Evolutionary conservation across 352 stramenopile species (phyloP), one percentile per base, ranked within the genome.

Genomic region (Pilasporangium apinafurcum): DNA sequence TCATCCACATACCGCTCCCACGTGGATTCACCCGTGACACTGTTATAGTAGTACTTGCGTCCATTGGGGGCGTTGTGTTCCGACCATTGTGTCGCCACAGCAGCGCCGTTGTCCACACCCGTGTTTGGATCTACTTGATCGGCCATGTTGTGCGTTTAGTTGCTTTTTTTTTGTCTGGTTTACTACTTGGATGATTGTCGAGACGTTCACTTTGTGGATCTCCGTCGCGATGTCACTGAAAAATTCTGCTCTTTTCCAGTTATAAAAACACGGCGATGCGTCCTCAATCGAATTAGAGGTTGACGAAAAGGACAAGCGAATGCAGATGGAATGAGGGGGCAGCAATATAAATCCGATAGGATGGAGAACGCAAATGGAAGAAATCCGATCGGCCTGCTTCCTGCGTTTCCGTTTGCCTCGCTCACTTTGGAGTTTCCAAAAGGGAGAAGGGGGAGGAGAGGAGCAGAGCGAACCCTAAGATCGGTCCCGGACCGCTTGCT

Each of bases 21-120:
- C 30, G 72, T 93, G 16, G 83, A 95, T 51, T 95, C 85, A 45
- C 83, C 83, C 21, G 87, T 95, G 48, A 79, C 67, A 60, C 79
- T 69, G 60, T 96, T 96, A 75, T 96, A 95, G 62, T 88, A 96
- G 59, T 96, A 96, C 59, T 90, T 91, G 65, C 85, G 76, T 44
- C 86, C 86, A 51, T 96, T 91, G 24, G 85, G 86, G 10, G 84
- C 85, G 55, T 67, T 92, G 64, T 96, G 86, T 60, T 96, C 86
- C 41, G 85, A 91, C 86, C 86, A 96, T 45, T 83, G 68, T 34
- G 65, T 64, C 29, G 51, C 55, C 28, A 62, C 62, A 8, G 62
- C 51, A 24, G 56, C 62, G 26, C 56, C 57, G 37, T 57, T 51
- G 12, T 84, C 72, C 14, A 33, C 58, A 28, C 33, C 42, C 20